phyloP scores from a whole-genome alignment of 2,329 filamentous ascomycete genomes.

The Penicillium sp. region DNA sequence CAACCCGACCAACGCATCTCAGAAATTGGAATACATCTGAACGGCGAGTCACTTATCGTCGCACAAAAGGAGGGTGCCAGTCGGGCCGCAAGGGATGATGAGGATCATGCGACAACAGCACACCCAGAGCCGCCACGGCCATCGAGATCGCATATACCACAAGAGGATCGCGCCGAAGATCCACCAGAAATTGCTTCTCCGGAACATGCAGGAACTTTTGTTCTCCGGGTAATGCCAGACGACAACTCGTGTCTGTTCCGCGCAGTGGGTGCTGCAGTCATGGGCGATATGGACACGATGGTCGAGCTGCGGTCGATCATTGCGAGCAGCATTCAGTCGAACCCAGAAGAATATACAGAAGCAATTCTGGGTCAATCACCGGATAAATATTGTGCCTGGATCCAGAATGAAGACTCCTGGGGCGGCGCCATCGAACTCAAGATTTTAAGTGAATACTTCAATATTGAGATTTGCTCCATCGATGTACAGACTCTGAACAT shows the following conservation, averaged over 20 bases:
- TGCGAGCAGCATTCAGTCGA: constrained; percentile 69
- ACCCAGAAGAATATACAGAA: constrained; percentile 68
- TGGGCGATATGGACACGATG: constrained; percentile 63
- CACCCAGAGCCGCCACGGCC: constrained; percentile 12
- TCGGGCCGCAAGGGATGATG: not conserved
- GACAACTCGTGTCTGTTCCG: constrained; percentile 95
- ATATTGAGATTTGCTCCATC: constrained; percentile 78
- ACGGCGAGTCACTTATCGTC: constrained; percentile 68
- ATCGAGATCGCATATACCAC: constrained; percentile 43
- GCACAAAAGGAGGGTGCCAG: constrained; percentile 43
- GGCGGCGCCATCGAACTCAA: constrained; percentile 87
- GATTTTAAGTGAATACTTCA: constrained; percentile 79
- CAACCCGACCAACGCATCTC: constrained; percentile 50
- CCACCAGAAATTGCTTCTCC: constrained; percentile 60
- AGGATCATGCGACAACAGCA: not conserved
- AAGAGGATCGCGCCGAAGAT: constrained; percentile 49
- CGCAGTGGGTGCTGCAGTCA: constrained; percentile 76
- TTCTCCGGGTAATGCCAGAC: constrained; percentile 91
- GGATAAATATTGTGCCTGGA: constrained; percentile 74
- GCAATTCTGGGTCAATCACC: constrained; percentile 72
- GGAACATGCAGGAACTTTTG: constrained; percentile 55
- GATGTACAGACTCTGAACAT: constrained; percentile 68
- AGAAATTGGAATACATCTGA: constrained; percentile 58
- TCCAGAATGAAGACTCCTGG: constrained; percentile 77
- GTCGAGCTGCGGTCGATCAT: constrained; percentile 72